phyloP scores from a whole-genome alignment of 2,329 filamentous ascomycete genomes.

The Teratosphaeria gauchensis region DNA sequence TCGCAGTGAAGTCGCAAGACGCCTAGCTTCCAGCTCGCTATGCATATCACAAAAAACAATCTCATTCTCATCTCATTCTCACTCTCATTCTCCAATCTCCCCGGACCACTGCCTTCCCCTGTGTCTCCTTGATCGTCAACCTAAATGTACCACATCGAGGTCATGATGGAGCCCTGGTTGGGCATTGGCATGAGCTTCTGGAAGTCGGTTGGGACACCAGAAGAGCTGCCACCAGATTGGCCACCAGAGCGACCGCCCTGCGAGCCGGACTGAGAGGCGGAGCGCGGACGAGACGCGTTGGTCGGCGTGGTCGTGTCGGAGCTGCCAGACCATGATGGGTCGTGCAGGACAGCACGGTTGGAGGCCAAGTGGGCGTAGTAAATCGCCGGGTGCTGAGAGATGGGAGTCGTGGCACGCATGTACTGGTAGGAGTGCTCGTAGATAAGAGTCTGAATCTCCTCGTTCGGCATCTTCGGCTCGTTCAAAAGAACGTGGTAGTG shows the following conservation, averaged over 20 bases:
- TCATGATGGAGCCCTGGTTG: constrained; percentile 30
- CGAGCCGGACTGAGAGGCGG: constrained; percentile 13
- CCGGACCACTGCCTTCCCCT: too few species aligned
- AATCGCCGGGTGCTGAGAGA: constrained; percentile 77
- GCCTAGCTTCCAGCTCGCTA: background rate
- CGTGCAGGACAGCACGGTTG: constrained; percentile 67
- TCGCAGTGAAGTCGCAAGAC: background rate
- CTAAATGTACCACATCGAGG: constrained; percentile 43
- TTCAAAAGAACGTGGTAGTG: constrained; percentile 78
- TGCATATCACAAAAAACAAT: background rate
- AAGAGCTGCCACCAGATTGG: constrained; percentile 19
- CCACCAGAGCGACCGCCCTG: constrained; percentile 30
- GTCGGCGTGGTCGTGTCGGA: constrained; percentile 4
- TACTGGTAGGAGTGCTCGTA: constrained; percentile 96
- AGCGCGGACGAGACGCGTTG: constrained; percentile 7
- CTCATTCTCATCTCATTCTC: background rate
- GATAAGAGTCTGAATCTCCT: constrained; percentile 74
- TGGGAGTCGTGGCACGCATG: constrained; percentile 80
- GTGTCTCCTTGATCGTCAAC: background rate
- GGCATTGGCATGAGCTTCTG: constrained; percentile 33
- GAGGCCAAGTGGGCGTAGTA: constrained; percentile 94
- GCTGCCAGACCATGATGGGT: constrained; percentile 36
- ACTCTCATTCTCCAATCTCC: background rate
- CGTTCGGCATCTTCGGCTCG: constrained; percentile 58
- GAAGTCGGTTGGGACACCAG: constrained; percentile 15